Evolutionary conservation across 345 rosid genomes (phyloP).

Genomic region (Bretschneidera sinensis): DNA sequence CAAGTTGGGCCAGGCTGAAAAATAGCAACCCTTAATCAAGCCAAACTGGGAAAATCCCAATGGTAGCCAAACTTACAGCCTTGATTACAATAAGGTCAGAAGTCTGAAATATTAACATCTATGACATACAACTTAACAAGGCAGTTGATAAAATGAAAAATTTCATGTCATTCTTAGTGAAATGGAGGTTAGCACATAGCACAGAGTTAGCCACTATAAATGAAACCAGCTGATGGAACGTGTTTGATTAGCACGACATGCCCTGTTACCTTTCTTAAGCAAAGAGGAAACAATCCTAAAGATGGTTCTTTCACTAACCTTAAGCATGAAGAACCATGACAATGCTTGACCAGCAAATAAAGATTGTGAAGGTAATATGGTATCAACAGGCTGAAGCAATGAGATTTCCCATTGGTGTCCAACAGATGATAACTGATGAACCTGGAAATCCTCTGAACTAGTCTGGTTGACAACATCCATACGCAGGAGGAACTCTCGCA

Average conservation of each 20-base stretch:
- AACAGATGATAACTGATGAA: constrained; percentile 73
- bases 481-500: constrained; percentile 77
- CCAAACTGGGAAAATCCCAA: background rate
- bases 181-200: background rate
- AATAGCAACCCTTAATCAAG: background rate
- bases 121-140: background rate
- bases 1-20: background rate
- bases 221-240: constrained; percentile 9
- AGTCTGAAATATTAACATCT: background rate
- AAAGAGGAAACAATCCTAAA: background rate
- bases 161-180: background rate
- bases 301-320: constrained; percentile 37
- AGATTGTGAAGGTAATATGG: constrained; percentile 54
- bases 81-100: background rate
- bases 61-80: background rate
- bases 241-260: background rate
- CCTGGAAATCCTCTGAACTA: constrained; percentile 62
- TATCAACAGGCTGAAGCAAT: constrained; percentile 62
- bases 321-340: constrained; percentile 76
- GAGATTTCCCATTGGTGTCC: constrained; percentile 83
- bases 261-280: background rate
- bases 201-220: background rate
- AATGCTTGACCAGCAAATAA: constrained; percentile 79
- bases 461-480: constrained; percentile 81
- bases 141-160: background rate